Conservation (phyloP, 2,329 filamentous ascomycete genomes). For the Lecanicillium sp. region DNA sequence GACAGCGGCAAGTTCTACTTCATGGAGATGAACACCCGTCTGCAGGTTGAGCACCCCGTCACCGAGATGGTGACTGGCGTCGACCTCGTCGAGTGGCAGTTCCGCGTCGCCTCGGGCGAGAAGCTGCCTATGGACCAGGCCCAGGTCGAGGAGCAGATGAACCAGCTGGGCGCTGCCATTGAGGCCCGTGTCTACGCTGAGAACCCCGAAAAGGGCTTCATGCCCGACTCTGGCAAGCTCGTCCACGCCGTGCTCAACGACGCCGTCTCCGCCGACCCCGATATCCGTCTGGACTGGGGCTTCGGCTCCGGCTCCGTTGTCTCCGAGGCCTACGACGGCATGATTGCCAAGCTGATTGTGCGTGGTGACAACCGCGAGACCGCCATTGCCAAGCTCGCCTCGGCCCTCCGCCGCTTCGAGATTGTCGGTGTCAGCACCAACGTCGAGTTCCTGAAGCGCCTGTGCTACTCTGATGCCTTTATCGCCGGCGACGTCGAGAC, state of each 20-base stretch:
- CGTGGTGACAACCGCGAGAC: slow-evolving; percentile 70
- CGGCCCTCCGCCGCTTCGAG: slow-evolving; percentile 81
- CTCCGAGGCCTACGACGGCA: slow-evolving; percentile 92
- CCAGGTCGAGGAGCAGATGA: slow-evolving; percentile 68
- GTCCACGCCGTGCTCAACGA: slow-evolving; percentile 72
- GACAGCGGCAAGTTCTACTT: slow-evolving; percentile 77
- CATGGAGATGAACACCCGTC: slow-evolving; percentile 94
- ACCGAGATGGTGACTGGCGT: slow-evolving; percentile 91
- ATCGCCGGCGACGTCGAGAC: slow-evolving; percentile 86
- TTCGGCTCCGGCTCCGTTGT: slow-evolving; percentile 89
- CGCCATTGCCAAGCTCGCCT: slow-evolving; percentile 73
- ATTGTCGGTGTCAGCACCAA: slow-evolving; percentile 91
- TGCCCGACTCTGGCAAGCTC: slow-evolving; percentile 85
- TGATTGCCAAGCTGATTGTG: slow-evolving; percentile 98
- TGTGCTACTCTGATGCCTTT: slow-evolving; percentile 77
- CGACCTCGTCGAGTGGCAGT: slow-evolving; percentile 90
- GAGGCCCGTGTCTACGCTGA: slow-evolving; percentile 97
- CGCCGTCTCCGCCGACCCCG: slow-evolving; percentile 50
- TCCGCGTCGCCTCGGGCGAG: slow-evolving; percentile 61
- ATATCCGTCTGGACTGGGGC: slow-evolving; percentile 86
- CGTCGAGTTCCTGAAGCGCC: slow-evolving; percentile 88
- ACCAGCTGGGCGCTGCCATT: slow-evolving; percentile 73
- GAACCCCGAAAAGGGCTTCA: slow-evolving; percentile 84
- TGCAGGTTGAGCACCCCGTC: slow-evolving; percentile 98
- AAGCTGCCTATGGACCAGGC: slow-evolving; percentile 47